phyloP scores from a whole-genome alignment of 2,329 filamentous ascomycete genomes.

The Sporothrix brunneoviolacea region DNA sequence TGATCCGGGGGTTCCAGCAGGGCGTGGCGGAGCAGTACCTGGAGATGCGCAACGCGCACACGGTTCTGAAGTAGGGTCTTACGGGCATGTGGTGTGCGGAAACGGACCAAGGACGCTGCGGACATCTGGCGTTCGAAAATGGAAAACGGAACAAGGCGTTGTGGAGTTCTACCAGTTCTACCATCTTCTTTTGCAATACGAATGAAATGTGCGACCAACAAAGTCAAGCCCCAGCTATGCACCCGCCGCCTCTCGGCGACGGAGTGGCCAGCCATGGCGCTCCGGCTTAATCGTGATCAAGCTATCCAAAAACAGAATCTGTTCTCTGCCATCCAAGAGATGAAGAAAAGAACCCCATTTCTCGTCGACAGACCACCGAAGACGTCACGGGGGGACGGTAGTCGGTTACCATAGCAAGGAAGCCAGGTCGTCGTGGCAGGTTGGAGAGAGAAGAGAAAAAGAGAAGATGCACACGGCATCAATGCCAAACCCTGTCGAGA shows the following conservation, averaged over 20 bases:
- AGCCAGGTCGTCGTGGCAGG: conserved; percentile 50
- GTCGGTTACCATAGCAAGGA: conserved; percentile 54
- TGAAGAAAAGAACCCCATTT: conserved; percentile 1
- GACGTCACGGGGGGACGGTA: conserved; percentile 55
- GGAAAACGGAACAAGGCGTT: too few relatives aligned
- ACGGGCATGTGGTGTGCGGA: too few relatives aligned
- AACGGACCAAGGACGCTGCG: too few relatives aligned
- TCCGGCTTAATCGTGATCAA: conserved; percentile 98
- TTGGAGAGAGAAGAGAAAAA: not conserved
- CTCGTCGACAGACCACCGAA: conserved; percentile 73
- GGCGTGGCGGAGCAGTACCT: conserved; percentile 81
- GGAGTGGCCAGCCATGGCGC: conserved; percentile 73
- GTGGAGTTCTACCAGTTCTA: too few relatives aligned
- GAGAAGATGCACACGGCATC: not conserved
- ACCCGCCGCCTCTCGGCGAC: conserved; percentile 68
- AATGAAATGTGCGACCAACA: conserved; percentile 81
- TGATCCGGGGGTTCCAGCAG: conserved; percentile 74
- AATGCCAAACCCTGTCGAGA: too few relatives aligned
- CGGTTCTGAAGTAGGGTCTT: conserved; percentile 87
- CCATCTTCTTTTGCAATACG: too few relatives aligned
- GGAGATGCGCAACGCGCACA: conserved; percentile 85
- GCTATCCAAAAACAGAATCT: conserved; percentile 28
- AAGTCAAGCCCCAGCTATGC: conserved; percentile 96
- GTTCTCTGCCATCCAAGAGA: conserved; percentile 61
- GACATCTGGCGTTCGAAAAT: too few relatives aligned